A percentile compares a stretch with the other conserved stretches of the same genome.
phyloP scores from a whole-genome alignment of 176 grass and related monocot species.

The Stipa capillata region DNA sequence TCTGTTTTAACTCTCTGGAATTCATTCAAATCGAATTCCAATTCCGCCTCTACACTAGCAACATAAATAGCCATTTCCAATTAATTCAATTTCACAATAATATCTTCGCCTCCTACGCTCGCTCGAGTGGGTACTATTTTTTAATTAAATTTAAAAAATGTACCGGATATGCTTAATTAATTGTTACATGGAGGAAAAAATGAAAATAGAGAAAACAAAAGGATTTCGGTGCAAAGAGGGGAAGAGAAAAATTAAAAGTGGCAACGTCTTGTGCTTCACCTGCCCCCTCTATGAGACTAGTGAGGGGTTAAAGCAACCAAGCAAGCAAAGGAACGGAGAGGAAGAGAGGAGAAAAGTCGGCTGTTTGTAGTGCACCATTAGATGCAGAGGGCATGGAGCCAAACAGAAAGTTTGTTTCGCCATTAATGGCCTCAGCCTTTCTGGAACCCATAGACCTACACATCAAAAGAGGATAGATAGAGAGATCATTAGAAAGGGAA shows the following conservation, averaged over 20 bases:
- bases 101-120: background rate
- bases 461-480: background rate
- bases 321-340: slow-evolving; percentile 12
- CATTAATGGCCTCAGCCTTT: slow-evolving; percentile 43
- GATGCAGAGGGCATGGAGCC: slow-evolving; percentile 51
- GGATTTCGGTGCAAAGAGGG: slow-evolving; percentile 18
- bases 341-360: slow-evolving; percentile 27
- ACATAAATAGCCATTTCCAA: background rate
- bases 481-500: background rate
- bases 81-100: background rate
- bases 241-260: slow-evolving; percentile 18
- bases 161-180: no score
- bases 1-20: no score
- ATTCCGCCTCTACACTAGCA: no score
- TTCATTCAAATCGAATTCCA: no score
- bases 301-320: slow-evolving; percentile 12
- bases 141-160: no score
- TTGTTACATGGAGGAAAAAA: background rate
- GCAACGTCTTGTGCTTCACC: slow-evolving; percentile 28
- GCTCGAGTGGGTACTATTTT: background rate
- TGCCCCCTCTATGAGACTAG: background rate
- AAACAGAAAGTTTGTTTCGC: slow-evolving; percentile 65
- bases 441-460: slow-evolving; percentile 28
- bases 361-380: slow-evolving; percentile 39
- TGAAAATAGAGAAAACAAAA: background rate